A percentile compares a stretch with the other conserved stretches of the same genome.
These are phyloP conservation scores for Axilococcus clingmanii DNA, from an alignment of 139 green algal species.

Conservation along the genomic window DNA sequence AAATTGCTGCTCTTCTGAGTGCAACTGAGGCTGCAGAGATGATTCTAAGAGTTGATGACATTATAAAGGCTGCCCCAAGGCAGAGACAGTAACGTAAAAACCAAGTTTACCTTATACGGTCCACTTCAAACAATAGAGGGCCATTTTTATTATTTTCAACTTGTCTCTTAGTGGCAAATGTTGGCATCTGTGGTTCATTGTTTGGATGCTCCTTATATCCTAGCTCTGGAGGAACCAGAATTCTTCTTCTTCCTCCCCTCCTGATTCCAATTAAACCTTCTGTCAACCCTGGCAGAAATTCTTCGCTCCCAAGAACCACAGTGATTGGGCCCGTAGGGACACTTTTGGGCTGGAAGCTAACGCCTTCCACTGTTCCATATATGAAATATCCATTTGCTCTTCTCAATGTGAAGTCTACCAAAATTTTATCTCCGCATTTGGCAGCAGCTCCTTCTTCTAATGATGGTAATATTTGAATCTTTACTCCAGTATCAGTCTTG, in stretches of 20 bases:
- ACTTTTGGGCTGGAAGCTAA: constrained; percentile 69
- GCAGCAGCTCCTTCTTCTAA: constrained; percentile 17
- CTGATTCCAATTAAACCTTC: constrained; percentile 43
- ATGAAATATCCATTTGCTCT: constrained; percentile 54
- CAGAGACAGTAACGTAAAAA: constrained; percentile 51
- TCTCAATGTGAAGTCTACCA: constrained; percentile 67
- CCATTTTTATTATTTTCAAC: constrained; percentile 61
- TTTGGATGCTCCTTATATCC: constrained; percentile 35
- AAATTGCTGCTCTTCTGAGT: constrained; percentile 68
- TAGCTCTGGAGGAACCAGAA: constrained; percentile 45
- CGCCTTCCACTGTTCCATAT: constrained; percentile 63
- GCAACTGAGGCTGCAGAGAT: constrained; percentile 97
- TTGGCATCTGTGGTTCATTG: constrained; percentile 51
- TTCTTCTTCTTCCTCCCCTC: constrained; percentile 48
- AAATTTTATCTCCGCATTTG: constrained; percentile 34
- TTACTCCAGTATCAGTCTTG: constrained; percentile 27
- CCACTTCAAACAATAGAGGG: constrained; percentile 73
- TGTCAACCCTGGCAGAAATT: constrained; percentile 22
- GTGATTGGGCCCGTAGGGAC: constrained; percentile 50
- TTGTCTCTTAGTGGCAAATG: constrained; percentile 68
- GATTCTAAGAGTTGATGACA: constrained; percentile 97
- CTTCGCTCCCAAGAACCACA: constrained; percentile 25
- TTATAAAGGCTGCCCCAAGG: constrained; percentile 86
- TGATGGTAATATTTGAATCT: constrained; percentile 37
- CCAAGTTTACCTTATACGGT: too few species aligned